Base-by-base conservation (phyloP, 1,139 yeast species). In the Kluyveromyces sp. region DNA sequence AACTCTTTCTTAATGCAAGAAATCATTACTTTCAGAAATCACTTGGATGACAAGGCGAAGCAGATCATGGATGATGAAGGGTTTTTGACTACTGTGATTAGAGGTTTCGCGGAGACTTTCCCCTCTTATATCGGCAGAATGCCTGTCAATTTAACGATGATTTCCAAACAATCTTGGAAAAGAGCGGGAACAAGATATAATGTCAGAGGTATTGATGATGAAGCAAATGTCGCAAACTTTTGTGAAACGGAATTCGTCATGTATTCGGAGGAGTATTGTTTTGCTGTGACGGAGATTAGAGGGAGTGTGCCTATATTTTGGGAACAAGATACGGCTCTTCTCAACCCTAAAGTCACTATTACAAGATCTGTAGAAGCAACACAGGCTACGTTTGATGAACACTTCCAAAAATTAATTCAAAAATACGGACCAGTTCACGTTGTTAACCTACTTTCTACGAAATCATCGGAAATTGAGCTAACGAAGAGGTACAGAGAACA, bases 271-370 rank as follows among this genome's bases (percentile, higher is more conserved):
- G 77, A 77, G 44, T 73, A 82, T 34, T 72, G 76, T 46, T 88
- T 79, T 61, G 80, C 97, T 2, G 90, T 82, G 63, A 79, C 85
- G 1, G 96, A 90, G 64, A 78, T 92, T 15, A 73, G 99, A 63
- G 99, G 99, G 2, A 85, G 96, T 15, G 92, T 92, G 3, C 98
- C 99, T 0, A 75, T 94, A 1, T 94, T 94, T 61, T 94, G 98
- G 98, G 98, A 94, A 63, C 99, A 94, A 64, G 97, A 90, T 59
- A 81, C 95, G 1, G 69, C 82, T n/a, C 61, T 80, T 41, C 83
- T 92, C 21, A 81, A 82, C 55, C 90, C 94, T 25, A 92, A 90
- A 63, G 87, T 92, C 43, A 84, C 86, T 35, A 75, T 94, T 8
- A 89, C 97, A 0, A 73, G 98, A 57, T 86, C 96, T 1, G 67